Evolutionary conservation across 2,329 filamentous ascomycete genomes (phyloP).

Genomic region (Calonectria honghensis): DNA sequence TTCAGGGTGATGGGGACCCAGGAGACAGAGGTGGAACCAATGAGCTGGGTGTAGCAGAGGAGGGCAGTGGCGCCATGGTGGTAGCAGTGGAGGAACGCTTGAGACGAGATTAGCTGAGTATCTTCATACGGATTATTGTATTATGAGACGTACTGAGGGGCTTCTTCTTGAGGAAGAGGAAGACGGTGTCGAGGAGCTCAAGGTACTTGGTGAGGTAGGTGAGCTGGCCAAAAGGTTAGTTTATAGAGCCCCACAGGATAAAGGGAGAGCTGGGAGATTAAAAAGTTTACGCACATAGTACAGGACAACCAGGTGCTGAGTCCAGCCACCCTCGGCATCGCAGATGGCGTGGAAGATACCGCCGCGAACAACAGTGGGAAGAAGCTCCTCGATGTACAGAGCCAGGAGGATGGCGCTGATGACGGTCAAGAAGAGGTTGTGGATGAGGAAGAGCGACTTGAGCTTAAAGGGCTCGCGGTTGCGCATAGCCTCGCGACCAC

Average conservation of each 20-base stretch:
- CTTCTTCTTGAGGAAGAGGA: conserved; percentile 99
- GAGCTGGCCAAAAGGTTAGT: conserved; percentile 73
- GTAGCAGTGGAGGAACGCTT: conserved; percentile 98
- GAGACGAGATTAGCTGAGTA: conserved; percentile 56
- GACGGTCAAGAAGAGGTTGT: conserved; percentile 95
- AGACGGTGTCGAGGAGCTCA: conserved; percentile 95
- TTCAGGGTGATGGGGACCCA: conserved; percentile 97
- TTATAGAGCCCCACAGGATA: conserved; percentile 10
- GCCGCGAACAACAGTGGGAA: conserved; percentile 86
- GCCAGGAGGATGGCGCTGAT: conserved; percentile 88
- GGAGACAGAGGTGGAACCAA: conserved; percentile 93
- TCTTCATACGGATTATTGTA: neutral
- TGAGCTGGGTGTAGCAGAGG: conserved; percentile 97
- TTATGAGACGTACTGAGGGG: conserved; percentile 76
- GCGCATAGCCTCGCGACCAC: conserved; percentile 94
- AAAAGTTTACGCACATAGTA: conserved; percentile 86
- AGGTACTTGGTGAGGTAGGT: conserved; percentile 99
- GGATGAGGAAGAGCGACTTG: conserved; percentile 91
- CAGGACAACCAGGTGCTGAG: conserved; percentile 91
- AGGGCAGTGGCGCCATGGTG: conserved; percentile 98
- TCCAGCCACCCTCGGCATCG: conserved; percentile 88
- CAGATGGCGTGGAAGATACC: conserved; percentile 95
- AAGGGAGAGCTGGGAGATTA: conserved; percentile 24
- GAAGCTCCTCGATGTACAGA: conserved; percentile 92
- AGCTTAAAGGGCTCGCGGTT: conserved; percentile 89